These are phyloP conservation scores for Austroboletus festivus DNA, from an alignment of 768 basidiomycete species.

Conservation along the genomic window DNA sequence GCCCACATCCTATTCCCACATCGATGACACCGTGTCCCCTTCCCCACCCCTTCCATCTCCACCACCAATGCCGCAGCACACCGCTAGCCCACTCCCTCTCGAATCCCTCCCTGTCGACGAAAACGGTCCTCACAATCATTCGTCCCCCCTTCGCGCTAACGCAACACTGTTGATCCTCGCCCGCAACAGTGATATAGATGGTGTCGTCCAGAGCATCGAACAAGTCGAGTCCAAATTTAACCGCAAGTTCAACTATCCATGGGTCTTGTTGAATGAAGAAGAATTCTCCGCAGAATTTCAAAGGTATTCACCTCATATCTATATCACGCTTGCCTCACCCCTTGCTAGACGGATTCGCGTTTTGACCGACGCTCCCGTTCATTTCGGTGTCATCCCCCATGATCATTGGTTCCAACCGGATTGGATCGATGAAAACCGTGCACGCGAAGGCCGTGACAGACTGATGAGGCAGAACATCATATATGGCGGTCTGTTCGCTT, in stretches of 20 bases:
- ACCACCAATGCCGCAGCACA: neutral
- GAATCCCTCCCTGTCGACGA: conserved; percentile 4
- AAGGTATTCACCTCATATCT: conserved; percentile 23
- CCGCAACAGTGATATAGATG: conserved; percentile 44
- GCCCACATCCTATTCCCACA: neutral
- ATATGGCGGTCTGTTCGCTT: conserved; percentile 43
- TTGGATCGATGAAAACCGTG: conserved; percentile 69
- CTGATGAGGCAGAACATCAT: conserved; percentile 49
- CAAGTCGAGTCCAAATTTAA: conserved; percentile 61
- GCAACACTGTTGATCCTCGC: conserved; percentile 59
- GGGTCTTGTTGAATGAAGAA: conserved; percentile 62
- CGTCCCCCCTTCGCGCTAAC: conserved; percentile 40
- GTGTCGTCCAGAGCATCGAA: conserved; percentile 47
- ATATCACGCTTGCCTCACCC: conserved; percentile 11
- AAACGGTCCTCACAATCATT: neutral
- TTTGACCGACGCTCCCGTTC: conserved; percentile 41
- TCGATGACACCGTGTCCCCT: neutral
- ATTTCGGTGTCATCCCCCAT: conserved; percentile 55
- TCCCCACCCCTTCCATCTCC: neutral
- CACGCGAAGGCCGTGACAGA: conserved; percentile 46
- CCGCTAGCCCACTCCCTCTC: conserved; percentile 1
- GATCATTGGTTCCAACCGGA: conserved; percentile 71
- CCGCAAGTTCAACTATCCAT: conserved; percentile 54
- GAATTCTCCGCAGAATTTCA: conserved; percentile 56
- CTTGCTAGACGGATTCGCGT: conserved; percentile 31